Evolutionary conservation across 495 filamentous ascomycete genomes (phyloP), one percentile per base, ranked within the genome.

Genomic region (Penicillium psychrofluorescens): DNA sequence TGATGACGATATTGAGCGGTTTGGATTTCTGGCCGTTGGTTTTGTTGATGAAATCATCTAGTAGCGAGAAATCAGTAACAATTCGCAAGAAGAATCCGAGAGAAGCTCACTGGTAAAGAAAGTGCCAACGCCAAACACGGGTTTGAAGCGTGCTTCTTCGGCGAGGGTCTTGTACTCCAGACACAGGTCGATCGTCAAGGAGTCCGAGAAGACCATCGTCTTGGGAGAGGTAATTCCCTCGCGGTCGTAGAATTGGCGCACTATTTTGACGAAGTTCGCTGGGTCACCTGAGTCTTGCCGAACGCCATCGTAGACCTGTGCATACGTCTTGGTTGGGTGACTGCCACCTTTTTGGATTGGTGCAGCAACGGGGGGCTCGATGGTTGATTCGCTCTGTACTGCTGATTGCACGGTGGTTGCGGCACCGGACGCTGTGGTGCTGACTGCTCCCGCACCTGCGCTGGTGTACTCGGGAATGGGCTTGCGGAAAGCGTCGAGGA

Each of bases 1-100:
- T 98, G 68, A 98, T 95, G 50, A 98, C 92, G 50, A 98, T 98
- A 51, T 98, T 98, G 12, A 98, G 74, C 0, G 92, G 92, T n/a
- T 79, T 78, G 6, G 90, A 95, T 62, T 95, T 97, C 56, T 82
- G 77, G 16, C 80, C 79, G 6, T 77, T 80, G 12, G 73, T 78
- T 33, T 70, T 63, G 49, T 85, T 77, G 7, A 58, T 62, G 62
- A 88, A 98, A 62, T 98, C 92, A 61, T 97, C 83, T 81, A 8
- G 32, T 22, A 48, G n/a, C 11, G n/a, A 14, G 14, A 13, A 9
- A n/a, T 54, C 38, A 49, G 37, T 16, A 10, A 12, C 9, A 3
- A 2, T 12, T 34, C 7, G 6, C 32, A 34, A 11, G 10, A 1
- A 34, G 32, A 8, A 34, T 2, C 27, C 8, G 11, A 35, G 29